Evolutionary conservation across 306 rosid species (phyloP), one percentile per base, ranked within the genome.

Genomic region (Cucurbita argyrosperma): DNA sequence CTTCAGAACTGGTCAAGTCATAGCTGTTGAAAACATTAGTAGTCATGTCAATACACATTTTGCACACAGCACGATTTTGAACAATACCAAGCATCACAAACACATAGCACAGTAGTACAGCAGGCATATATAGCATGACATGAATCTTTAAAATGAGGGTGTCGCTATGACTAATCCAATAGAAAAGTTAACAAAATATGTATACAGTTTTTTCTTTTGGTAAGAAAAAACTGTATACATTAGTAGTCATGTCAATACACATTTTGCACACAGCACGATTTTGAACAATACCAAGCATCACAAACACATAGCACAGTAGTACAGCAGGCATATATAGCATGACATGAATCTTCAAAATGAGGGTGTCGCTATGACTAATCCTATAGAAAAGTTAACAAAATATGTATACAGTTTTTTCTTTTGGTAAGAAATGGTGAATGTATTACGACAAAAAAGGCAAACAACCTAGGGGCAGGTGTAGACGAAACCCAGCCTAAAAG

Each of bases 1-100:
- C 96, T 79, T 85, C 85, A 64, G 92, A 82, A 81, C 91, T 91
- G 89, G 77, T 86, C 79, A 94, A 82, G 49, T 85, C 96, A 74
- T 91, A 89, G 74, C 99, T 94, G 96, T 91, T 78, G 47, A 77
- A 61, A 54, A 89, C 21, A 52, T 5, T 43, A 46, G 59, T 81
- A 60, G 74, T 55, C 74, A 79, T 82, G 84, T 74, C 76, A 81
- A 43, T 70, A 83, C 30, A 40, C 16, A 66, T 69, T 78, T 74
- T 21, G 63, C 30, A 18, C 11, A 21, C 63, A 75, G 46, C 38
- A 66, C 21, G 39, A 65, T 42, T 38, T 11, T 43, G 10, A 63
- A 65, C 59, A 49, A 26, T 30, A 43, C 57, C 11, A 61, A 59
- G 61, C 21, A 76, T 51, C 42, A 19, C 65, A 54, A 21, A 6